Evolutionary conservation across 805 yeast genomes (phyloP).

Genomic region (Barnettozyma vustinii): DNA sequence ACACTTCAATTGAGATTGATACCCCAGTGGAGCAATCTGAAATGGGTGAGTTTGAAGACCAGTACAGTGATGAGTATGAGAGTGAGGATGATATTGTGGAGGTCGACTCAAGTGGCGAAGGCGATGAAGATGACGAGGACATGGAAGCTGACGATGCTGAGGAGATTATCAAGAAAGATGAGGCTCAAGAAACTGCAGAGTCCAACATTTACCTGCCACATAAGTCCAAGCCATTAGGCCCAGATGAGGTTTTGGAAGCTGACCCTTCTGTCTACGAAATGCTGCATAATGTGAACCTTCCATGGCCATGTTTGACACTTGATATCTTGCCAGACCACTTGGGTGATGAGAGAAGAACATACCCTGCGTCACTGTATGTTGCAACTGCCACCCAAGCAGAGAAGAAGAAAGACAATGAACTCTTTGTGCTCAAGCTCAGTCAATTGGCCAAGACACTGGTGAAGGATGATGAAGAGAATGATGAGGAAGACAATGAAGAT

Average conservation of each 20-base stretch:
- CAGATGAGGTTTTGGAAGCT: slow-evolving; percentile 93
- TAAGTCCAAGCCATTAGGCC: slow-evolving; percentile 83
- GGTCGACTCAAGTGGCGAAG: slow-evolving; percentile 57
- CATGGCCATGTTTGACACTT: slow-evolving; percentile 95
- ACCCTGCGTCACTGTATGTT: slow-evolving; percentile 80
- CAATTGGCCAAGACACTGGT: slow-evolving; percentile 81
- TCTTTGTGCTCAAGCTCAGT: slow-evolving; percentile 76
- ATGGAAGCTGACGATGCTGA: slow-evolving; percentile 30
- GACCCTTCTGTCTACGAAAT: slow-evolving; percentile 95
- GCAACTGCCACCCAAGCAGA: slow-evolving; percentile 94
- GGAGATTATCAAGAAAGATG: slow-evolving; percentile 31
- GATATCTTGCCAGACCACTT: slow-evolving; percentile 82
- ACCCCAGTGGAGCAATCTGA: slow-evolving; percentile 36
- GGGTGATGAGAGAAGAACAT: slow-evolving; percentile 84
- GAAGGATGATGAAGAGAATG: slow-evolving; percentile 75
- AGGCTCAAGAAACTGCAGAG: slow-evolving; percentile 33
- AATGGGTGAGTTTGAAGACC: slow-evolving; percentile 84
- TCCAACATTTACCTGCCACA: slow-evolving; percentile 77
- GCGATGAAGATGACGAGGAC: slow-evolving; percentile 33
- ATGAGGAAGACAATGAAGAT: slow-evolving; percentile 67
- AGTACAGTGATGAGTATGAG: slow-evolving; percentile 87
- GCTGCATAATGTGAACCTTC: slow-evolving; percentile 88
- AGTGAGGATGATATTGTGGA: slow-evolving; percentile 88
- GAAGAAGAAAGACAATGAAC: slow-evolving; percentile 80
- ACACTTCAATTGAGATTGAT: slow-evolving; percentile 26